Conservation (phyloP, 1,139 yeast species). For the Taphrina sp. region DNA sequence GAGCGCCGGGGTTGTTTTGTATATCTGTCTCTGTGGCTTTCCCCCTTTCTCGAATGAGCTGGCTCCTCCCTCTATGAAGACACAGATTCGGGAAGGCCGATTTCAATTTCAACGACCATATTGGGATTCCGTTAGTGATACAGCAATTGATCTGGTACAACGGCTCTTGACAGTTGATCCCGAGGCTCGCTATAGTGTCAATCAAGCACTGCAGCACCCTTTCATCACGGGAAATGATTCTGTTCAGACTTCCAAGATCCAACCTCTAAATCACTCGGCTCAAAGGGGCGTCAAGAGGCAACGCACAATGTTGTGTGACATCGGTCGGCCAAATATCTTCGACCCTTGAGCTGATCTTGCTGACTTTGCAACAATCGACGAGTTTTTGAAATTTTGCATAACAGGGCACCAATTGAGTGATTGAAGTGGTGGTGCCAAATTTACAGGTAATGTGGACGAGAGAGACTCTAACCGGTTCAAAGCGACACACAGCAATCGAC, state of each 20-base stretch:
- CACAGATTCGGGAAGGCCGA: constrained; percentile 64
- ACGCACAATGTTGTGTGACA: constrained; percentile 19
- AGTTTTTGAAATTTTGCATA: too few relatives aligned
- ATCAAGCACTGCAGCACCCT: constrained; percentile 54
- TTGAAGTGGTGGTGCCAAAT: too few relatives aligned
- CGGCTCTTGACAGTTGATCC: constrained; percentile 62
- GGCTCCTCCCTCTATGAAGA: constrained; percentile 75
- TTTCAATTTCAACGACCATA: constrained; percentile 77
- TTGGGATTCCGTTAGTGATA: constrained; percentile 69
- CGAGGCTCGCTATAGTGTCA: constrained; percentile 52
- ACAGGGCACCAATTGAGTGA: too few relatives aligned
- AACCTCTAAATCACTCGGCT: not conserved
- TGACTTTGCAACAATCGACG: too few relatives aligned
- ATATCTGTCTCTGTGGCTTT: constrained; percentile 59
- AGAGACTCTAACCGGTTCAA: too few relatives aligned
- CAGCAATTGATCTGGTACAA: constrained; percentile 63
- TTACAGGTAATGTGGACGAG: too few relatives aligned
- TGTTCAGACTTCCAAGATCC: not conserved
- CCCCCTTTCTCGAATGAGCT: constrained; percentile 82
- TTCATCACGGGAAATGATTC: constrained; percentile 47
- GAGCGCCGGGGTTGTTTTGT: constrained; percentile 35
- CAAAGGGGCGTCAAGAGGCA: constrained; percentile 19
- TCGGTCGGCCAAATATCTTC: constrained; percentile 6
- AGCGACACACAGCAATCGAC: too few relatives aligned
- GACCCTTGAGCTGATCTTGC: not conserved